Percentiles rank a stretch among this genome's conserved stretches.
Evolutionary conservation across 345 rosid genomes (phyloP).

Genomic region (Heritiera fomes): DNA sequence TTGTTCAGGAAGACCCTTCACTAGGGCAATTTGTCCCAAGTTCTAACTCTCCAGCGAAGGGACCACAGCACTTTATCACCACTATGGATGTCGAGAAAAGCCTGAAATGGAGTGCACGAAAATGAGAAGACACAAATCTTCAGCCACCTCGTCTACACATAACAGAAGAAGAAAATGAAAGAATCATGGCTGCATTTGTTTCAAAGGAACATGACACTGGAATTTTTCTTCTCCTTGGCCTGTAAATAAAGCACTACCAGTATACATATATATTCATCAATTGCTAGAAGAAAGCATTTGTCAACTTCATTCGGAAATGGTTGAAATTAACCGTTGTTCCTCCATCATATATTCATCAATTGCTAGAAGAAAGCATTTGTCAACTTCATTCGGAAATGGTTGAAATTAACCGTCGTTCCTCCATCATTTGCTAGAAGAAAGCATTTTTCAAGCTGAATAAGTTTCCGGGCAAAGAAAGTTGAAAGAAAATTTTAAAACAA

Average conservation of each 20-base stretch:
- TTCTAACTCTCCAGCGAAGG: conserved; percentile 12
- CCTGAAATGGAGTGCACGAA: conserved; percentile 29
- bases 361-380: background rate
- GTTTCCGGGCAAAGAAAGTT: background rate
- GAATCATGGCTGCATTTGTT: background rate
- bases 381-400: background rate
- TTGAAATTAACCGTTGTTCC: no score
- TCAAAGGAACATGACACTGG: background rate
- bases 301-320: no score
- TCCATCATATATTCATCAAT: background rate
- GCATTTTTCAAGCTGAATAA: background rate
- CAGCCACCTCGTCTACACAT: conserved; percentile 17
- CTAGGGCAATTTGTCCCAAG: conserved; percentile 21
- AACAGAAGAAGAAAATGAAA: conserved; percentile 13
- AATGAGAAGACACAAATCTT: conserved; percentile 36
- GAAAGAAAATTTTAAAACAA: background rate
- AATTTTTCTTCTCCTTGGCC: background rate
- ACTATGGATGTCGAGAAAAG: conserved; percentile 24
- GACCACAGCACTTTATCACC: conserved; percentile 33
- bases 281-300: no score
- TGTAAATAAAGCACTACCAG: background rate
- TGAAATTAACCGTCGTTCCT: background rate
- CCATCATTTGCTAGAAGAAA: background rate
- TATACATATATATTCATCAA: background rate
- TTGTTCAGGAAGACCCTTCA: conserved; percentile 16